Percentiles rank a stretch among this genome's conserved stretches.
phyloP scores from a whole-genome alignment of 73 alveolate species.

The Paramecium sonneborni region DNA sequence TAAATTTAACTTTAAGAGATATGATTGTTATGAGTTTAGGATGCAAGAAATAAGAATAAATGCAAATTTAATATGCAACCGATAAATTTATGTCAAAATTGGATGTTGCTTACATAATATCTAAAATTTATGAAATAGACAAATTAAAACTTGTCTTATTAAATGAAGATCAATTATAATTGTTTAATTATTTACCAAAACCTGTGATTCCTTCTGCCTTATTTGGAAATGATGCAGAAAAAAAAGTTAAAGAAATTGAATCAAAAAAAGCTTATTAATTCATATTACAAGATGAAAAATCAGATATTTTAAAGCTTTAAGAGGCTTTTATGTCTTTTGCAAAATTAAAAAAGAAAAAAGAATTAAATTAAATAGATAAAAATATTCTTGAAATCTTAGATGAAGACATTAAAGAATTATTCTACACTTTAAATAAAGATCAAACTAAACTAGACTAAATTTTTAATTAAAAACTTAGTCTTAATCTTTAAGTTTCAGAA shows the following conservation, averaged over 20 bases:
- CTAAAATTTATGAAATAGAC: conserved; percentile 54
- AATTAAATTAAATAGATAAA: neutral
- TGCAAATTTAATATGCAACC: conserved; percentile 39
- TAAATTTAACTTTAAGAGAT: conserved; percentile 21
- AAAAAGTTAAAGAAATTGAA: conserved; percentile 19
- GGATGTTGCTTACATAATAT: conserved; percentile 49
- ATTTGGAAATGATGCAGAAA: conserved; percentile 21
- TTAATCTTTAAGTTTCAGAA: neutral
- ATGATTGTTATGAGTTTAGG: conserved; percentile 8
- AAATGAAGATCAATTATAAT: conserved; percentile 16
- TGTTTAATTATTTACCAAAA: conserved; percentile 60
- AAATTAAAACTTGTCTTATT: conserved; percentile 41
- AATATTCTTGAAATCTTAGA: neutral
- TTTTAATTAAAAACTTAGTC: neutral
- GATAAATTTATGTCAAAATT: conserved; percentile 34
- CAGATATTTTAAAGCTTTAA: neutral
- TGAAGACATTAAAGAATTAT: conserved; percentile 19
- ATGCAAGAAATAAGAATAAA: neutral
- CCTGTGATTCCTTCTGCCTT: conserved; percentile 5
- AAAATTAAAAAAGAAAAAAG: neutral
- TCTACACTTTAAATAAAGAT: neutral
- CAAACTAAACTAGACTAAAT: neutral
- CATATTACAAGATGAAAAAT: conserved; percentile 40
- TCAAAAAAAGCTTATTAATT: conserved; percentile 13
- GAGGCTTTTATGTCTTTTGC: conserved; percentile 9